These are phyloP conservation scores for Dillenia suffruticosa DNA, from an alignment of 164 flowering plant species.

Conservation along the genomic window DNA sequence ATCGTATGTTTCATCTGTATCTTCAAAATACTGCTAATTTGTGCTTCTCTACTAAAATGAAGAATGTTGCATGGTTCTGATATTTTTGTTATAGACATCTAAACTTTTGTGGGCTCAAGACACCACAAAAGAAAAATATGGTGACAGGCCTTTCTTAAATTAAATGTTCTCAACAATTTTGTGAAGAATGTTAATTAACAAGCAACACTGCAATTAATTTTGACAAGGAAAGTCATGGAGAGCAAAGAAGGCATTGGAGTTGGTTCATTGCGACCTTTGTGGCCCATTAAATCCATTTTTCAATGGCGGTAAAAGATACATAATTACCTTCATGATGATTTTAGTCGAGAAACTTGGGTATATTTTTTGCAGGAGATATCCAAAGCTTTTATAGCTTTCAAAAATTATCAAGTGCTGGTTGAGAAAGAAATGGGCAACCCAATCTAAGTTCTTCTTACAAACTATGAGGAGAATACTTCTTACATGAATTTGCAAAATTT, in stretches of 20 bases:
- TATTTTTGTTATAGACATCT: constrained; percentile 8
- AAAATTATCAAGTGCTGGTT: constrained; percentile 6
- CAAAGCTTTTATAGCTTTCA: constrained; percentile 10
- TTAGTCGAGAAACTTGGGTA: not conserved
- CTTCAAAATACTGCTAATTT: not conserved
- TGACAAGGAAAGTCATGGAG: constrained; percentile 12
- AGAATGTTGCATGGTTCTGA: constrained; percentile 2
- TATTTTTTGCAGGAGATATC: constrained; percentile 11
- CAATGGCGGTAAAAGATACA: constrained; percentile 10
- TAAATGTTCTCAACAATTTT: not conserved
- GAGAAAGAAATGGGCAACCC: constrained; percentile 1
- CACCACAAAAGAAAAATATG: constrained; percentile 10
- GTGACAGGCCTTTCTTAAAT: constrained; percentile 10
- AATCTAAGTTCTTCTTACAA: not conserved
- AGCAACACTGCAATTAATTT: constrained; percentile 6
- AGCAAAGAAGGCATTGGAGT: constrained; percentile 7
- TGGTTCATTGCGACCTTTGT: constrained; percentile 15
- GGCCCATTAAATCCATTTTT: constrained; percentile 8
- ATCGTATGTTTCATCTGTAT: constrained; percentile 13
- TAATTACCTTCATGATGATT: constrained; percentile 11
- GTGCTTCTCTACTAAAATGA: not conserved
- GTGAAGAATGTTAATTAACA: constrained; percentile 14
- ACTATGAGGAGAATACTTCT: constrained; percentile 14
- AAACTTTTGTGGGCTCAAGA: constrained; percentile 3
- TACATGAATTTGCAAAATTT: constrained; percentile 1